Percentiles rank a stretch among this genome's conserved stretches.
phyloP scores from a whole-genome alignment of 1,284 basidiomycete species.

The Cystobasidium sp. region DNA sequence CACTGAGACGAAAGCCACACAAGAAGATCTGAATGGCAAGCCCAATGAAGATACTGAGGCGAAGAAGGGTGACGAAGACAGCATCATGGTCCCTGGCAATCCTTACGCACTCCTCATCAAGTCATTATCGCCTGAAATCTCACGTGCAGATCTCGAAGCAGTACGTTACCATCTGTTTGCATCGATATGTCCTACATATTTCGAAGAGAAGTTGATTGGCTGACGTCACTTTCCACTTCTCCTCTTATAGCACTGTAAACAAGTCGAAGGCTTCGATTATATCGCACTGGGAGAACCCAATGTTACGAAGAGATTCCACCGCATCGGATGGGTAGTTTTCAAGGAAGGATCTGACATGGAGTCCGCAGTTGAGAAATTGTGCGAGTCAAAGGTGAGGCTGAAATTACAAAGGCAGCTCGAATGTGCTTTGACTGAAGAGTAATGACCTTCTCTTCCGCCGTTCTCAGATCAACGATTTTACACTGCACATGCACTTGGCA shows the following conservation, averaged over 20 bases:
- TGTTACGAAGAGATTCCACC: constrained; percentile 85
- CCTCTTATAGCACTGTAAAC: constrained; percentile 54
- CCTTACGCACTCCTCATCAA: constrained; percentile 91
- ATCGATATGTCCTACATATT: constrained; percentile 68
- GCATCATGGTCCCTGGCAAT: constrained; percentile 71
- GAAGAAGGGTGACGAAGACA: constrained; percentile 63
- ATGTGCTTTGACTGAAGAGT: constrained; percentile 29
- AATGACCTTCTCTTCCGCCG: constrained; percentile 35
- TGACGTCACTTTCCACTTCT: neutral
- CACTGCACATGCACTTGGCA: constrained; percentile 83
- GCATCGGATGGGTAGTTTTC: constrained; percentile 89
- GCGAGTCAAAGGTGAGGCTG: constrained; percentile 74
- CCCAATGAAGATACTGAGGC: constrained; percentile 26
- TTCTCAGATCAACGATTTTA: constrained; percentile 84
- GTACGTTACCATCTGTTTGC: constrained; percentile 60
- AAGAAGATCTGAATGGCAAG: constrained; percentile 70
- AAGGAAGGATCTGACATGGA: constrained; percentile 78
- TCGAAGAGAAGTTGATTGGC: constrained; percentile 56
- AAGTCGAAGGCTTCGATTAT: constrained; percentile 63
- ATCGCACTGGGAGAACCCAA: constrained; percentile 86
- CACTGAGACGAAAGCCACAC: neutral
- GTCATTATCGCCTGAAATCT: constrained; percentile 87
- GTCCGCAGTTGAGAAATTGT: constrained; percentile 69
- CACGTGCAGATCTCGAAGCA: constrained; percentile 81
- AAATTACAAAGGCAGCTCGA: no score